Conservation (phyloP, 257 asterid genomes). For the Lantana camara region DNA sequence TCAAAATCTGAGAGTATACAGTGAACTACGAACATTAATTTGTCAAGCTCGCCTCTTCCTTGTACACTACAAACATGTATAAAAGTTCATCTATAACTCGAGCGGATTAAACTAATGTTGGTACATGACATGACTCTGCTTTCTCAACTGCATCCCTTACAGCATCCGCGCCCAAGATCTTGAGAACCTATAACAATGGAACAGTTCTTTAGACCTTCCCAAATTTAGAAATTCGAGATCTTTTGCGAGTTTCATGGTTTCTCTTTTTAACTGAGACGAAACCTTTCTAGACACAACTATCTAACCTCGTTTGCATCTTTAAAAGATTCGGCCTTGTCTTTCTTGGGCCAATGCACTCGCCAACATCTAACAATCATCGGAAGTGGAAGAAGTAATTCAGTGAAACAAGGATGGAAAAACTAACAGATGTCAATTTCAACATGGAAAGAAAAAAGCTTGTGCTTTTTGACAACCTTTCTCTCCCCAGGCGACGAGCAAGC, state of each 20-base stretch:
- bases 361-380: slow-evolving; percentile 49
- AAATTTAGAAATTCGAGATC: no score
- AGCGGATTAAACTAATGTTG: slow-evolving; percentile 14
- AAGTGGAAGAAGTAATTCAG: slow-evolving; percentile 10
- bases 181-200: slow-evolving; percentile 37
- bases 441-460: not conserved
- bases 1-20: no score
- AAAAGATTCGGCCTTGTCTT: slow-evolving; percentile 47
- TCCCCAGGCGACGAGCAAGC: slow-evolving; percentile 81
- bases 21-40: no score
- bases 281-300: not conserved
- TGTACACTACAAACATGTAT: not conserved
- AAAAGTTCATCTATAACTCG: not conserved
- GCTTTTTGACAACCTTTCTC: slow-evolving; percentile 48
- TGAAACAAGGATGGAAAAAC: no score
- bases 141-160: slow-evolving; percentile 47
- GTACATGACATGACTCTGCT: slow-evolving; percentile 44
- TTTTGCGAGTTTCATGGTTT: no score
- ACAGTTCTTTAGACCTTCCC: not conserved
- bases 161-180: slow-evolving; percentile 52
- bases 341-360: slow-evolving; percentile 65
- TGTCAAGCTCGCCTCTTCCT: not conserved
- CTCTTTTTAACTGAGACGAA: no score
- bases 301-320: slow-evolving; percentile 84
- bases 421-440: not conserved